Base-by-base conservation (phyloP, 768 basidiomycete genomes). In the Mycena vitilis region DNA sequence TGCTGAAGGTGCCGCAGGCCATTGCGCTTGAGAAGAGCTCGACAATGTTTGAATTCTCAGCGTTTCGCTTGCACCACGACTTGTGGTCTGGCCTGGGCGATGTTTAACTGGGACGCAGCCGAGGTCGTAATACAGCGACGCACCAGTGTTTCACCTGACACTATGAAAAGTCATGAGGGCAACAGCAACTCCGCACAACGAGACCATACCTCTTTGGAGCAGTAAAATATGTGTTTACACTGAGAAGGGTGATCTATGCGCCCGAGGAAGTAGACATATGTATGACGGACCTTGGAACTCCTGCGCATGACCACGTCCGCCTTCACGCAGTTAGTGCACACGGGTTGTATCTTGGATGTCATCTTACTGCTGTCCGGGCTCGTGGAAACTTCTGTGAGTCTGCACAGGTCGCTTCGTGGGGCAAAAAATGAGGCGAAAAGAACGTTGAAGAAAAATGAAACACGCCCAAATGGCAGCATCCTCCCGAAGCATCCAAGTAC, bases 181-280 rank as follows among this genome's bases (percentile, higher is more conserved):
- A 18, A 34, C 20, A 12, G 2, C 12, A 10, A 7, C 9, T 15
- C 20, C 3, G 2, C 6, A 49, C 40, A 34, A 23, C 5, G 10
- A 52, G 1, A 40, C 36, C 36, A 16, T 25, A 64, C 63, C 37
- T 57, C 45, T 36, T 64, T 48, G n/a, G 63, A 64, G 22, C 63
- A 64, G 20, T 64, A 64, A n/a, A 34, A 64, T 9, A 42, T 45
- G 3, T 36, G 11, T 16, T 64, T 64, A 40, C 63, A 64, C 63
- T 64, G 55, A 20, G 22, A 16, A 64, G 53, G 56, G 55, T 11
- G 22, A 16, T 7, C n/a, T 22, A 23, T 62, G 11, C 53, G 37
- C 4, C 34, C 2, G 4, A 12, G 16, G 22, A 44, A 42, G 0
- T 4, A 23, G 2, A 16, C 16, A n/a, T 20, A 9, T 25, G n/a